These are phyloP conservation scores for Lepiota brunneoincarnata DNA, from an alignment of 768 basidiomycete genomes.

Conservation along the genomic window DNA sequence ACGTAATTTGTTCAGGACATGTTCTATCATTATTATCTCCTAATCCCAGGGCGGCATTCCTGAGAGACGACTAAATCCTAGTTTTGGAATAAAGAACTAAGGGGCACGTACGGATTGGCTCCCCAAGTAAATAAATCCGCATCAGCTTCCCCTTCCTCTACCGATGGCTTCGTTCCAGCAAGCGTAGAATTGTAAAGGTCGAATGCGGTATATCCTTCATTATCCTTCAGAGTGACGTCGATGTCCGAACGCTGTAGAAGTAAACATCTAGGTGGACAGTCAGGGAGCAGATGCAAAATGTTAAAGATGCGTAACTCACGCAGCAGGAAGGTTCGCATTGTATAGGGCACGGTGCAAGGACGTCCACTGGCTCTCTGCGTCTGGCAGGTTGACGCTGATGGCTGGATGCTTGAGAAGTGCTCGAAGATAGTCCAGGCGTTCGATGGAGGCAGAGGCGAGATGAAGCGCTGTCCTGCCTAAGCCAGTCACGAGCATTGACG, in stretches of 20 bases:
- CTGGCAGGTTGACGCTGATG: constrained; percentile 76
- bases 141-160: constrained; percentile 31
- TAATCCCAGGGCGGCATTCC: constrained; percentile 87
- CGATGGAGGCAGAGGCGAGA: constrained; percentile 66
- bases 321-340: constrained; percentile 68
- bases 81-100: neutral
- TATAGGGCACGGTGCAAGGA: constrained; percentile 88
- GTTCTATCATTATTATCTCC: constrained; percentile 76
- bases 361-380: constrained; percentile 89
- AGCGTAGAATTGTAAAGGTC: constrained; percentile 93
- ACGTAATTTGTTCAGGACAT: constrained; percentile 72
- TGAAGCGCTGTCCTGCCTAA: constrained; percentile 82
- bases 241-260: constrained; percentile 74
- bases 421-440: constrained; percentile 74
- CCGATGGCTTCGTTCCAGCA: constrained; percentile 56
- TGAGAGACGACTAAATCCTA: constrained; percentile 20
- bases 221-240: constrained; percentile 72
- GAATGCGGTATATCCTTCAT: constrained; percentile 87
- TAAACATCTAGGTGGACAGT: constrained; percentile 26
- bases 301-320: constrained; percentile 38
- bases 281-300: neutral
- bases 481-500: constrained; percentile 69
- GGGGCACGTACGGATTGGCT: constrained; percentile 54
- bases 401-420: constrained; percentile 72
- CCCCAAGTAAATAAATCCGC: constrained; percentile 88